Conservation (phyloP, 2,329 filamentous ascomycete genomes). For the Geosmithia morbida region DNA sequence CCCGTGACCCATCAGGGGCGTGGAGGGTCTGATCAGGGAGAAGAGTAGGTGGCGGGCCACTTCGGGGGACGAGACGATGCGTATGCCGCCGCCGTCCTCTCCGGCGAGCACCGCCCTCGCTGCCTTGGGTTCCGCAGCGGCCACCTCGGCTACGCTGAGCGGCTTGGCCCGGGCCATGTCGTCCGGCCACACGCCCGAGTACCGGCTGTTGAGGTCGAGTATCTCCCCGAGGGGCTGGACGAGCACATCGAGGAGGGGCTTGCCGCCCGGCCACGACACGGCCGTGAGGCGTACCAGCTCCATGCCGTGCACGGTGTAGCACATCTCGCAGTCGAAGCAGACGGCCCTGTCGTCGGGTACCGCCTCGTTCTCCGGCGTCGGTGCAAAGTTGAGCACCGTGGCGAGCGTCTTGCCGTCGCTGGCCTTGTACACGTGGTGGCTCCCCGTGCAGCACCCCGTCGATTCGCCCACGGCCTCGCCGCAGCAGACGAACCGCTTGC, state of each 20-base stretch:
- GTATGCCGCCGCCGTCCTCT: conserved; percentile 12
- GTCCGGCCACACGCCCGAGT: conserved; percentile 71
- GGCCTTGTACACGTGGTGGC: conserved; percentile 79
- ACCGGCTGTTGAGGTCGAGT: conserved; percentile 82
- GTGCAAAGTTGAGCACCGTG: conserved; percentile 61
- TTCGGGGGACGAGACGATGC: conserved; percentile 59
- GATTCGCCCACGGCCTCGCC: conserved; percentile 58
- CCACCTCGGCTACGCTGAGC: conserved; percentile 21
- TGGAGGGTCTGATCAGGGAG: conserved; percentile 56
- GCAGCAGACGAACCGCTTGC: conserved; percentile 63
- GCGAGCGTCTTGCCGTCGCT: conserved; percentile 64
- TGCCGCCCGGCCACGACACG: conserved; percentile 69
- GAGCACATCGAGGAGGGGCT: conserved; percentile 66
- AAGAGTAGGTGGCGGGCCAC: conserved; percentile 68
- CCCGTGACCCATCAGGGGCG: conserved; percentile 81
- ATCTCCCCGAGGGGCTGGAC: conserved; percentile 74
- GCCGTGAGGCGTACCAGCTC: conserved; percentile 86
- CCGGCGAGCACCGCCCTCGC: conserved; percentile 1
- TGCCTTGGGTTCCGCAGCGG: not conserved
- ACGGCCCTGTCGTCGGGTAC: conserved; percentile 46
- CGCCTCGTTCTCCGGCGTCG: conserved; percentile 54
- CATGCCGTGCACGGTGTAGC: conserved; percentile 76
- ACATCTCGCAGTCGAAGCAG: conserved; percentile 95
- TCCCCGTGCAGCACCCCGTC: conserved; percentile 54
- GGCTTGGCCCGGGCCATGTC: conserved; percentile 57